Base-by-base conservation (phyloP, 768 basidiomycete species). In the Floccularia luteovirens region DNA sequence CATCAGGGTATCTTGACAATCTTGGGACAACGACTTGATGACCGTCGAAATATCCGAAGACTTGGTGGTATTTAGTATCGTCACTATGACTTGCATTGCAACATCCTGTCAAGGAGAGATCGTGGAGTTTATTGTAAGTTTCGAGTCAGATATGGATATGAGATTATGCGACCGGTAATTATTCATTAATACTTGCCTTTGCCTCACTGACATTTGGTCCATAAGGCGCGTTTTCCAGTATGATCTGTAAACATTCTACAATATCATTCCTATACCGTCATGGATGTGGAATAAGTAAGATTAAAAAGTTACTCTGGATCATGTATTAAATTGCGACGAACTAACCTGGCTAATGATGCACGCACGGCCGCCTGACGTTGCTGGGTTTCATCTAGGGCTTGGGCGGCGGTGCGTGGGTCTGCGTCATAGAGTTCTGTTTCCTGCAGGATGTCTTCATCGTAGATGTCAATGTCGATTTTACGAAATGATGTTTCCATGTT, bases 41-140 rank as follows among this genome's bases (percentile, higher is more conserved):
- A 86, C 77, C 19, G 64, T 63, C 2, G 83, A 70, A 46, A 97
- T 90, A 46, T 97, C 93, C 2, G 88, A 74, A 4, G 90, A 67
- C 58, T 94, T 90, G 10, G 92, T 96, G 42, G 88, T 91, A 70
- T 96, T 97, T 46, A 97, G 75, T 47, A 98, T 89, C 1, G 87
- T 81, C 24, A 93, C 72, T 19, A 97, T 68, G 0, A 82, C 79
- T 47, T 83, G 78, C 20, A 93, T 76, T 1, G 85, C 87, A 23
- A 90, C 56, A 43, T 77, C 75, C 91, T 96, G 54, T 3, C 41
- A 25, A 32, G 32, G 30, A 38, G 24, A 14, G 30, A 32, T 48
- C 20, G 41, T 38, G 31, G 24, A 19, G 2, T 10, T 8, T 20
- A n/a, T n/a, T n/a, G n/a, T n/a, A n/a, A n/a, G n/a, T n/a, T n/a